These are phyloP conservation scores for Ophiocordyceps camponoti-saundersi DNA, from an alignment of 2,329 filamentous ascomycete genomes.

Conservation along the genomic window DNA sequence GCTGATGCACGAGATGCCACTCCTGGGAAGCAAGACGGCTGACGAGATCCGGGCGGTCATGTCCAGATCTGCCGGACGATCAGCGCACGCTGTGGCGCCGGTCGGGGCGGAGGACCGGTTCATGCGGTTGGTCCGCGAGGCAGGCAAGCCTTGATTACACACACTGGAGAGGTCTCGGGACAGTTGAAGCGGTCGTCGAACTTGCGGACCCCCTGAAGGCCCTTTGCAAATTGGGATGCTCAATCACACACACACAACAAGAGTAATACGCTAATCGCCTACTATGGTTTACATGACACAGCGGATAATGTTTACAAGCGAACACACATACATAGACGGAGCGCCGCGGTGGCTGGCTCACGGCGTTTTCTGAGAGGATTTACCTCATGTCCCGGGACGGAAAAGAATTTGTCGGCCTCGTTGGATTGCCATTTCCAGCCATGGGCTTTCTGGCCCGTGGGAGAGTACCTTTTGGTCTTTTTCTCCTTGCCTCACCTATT, in stretches of 20 bases:
- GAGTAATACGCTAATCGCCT: conserved; percentile 2
- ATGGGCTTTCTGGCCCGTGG: background rate
- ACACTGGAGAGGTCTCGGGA: background rate
- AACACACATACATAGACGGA: conserved; percentile 6
- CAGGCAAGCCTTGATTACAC: conserved; percentile 12
- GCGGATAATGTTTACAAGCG: conserved; percentile 10
- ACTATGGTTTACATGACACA: conserved; percentile 3
- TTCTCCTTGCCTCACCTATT: no score
- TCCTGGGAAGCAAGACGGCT: conserved; percentile 27
- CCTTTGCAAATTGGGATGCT: no score
- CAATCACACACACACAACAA: background rate
- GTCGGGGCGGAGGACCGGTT: conserved; percentile 30
- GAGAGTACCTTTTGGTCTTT: background rate
- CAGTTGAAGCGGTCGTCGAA: background rate
- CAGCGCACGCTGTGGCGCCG: conserved; percentile 19
- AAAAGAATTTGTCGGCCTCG: background rate
- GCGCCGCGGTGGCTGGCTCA: background rate
- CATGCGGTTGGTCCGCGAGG: conserved; percentile 17
- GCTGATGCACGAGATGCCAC: conserved; percentile 30
- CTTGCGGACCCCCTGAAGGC: background rate
- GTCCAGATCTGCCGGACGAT: conserved; percentile 14
- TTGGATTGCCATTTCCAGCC: background rate
- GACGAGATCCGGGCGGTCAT: conserved; percentile 24
- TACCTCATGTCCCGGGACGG: background rate
- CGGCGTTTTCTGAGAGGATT: background rate